A percentile compares a stretch with the other conserved stretches of the same genome.
Conservation (phyloP, 345 rosid species). For the Gossypium australe region DNA sequence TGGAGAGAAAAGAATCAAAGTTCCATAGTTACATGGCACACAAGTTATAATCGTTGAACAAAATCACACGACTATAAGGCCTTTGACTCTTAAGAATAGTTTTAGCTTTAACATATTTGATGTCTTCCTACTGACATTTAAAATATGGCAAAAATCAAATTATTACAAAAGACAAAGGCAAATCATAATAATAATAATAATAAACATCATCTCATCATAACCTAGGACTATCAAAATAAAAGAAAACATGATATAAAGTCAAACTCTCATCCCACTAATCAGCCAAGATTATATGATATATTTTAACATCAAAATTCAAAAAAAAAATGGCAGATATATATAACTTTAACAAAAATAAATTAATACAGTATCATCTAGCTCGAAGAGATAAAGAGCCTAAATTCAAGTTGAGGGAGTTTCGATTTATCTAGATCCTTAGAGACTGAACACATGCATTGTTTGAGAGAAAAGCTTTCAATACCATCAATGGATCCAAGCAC, state of each 20-base stretch:
- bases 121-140: background rate
- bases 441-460: slow-evolving; percentile 10
- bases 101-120: background rate
- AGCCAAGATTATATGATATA: background rate
- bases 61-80: background rate
- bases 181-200: background rate
- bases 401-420: background rate
- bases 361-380: background rate
- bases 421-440: background rate
- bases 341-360: background rate
- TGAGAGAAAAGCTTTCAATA: background rate
- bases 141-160: background rate
- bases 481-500: background rate
- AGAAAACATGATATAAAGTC: background rate
- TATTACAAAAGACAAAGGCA: background rate
- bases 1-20: background rate
- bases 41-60: background rate
- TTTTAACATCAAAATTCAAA: background rate
- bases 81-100: background rate
- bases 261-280: background rate
- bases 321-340: background rate
- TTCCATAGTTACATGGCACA: background rate
- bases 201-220: background rate
- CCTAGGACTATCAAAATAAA: background rate
- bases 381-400: background rate